Conservation (phyloP, 495 filamentous ascomycete genomes). For the Hypoxylon crocopeplum region DNA sequence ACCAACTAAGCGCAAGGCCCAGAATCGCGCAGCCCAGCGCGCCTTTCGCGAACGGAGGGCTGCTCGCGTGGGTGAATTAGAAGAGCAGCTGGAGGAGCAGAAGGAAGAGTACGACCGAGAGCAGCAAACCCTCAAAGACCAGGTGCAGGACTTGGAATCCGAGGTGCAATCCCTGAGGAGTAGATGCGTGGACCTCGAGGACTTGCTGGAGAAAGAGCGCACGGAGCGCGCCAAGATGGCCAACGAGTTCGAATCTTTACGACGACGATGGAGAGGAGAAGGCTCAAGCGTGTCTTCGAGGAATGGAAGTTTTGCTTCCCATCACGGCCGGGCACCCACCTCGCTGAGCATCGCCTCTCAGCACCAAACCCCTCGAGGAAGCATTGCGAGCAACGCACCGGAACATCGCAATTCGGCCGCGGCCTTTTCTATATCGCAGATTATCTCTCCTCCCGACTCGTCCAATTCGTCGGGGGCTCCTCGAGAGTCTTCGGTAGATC, state of each 20-base stretch:
- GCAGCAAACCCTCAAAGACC: slow-evolving; percentile 54
- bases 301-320: slow-evolving; percentile 32
- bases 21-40: slow-evolving; percentile 91
- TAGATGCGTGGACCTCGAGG: slow-evolving; percentile 51
- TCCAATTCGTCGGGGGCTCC: slow-evolving; percentile 28
- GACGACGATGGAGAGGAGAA: slow-evolving; percentile 30
- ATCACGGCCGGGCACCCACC: slow-evolving; percentile 24
- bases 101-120: slow-evolving; percentile 55
- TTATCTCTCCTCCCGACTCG: slow-evolving; percentile 54
- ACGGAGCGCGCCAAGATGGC: slow-evolving; percentile 31
- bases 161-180: slow-evolving; percentile 54
- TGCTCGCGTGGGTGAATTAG: slow-evolving; percentile 82
- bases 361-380: slow-evolving; percentile 34
- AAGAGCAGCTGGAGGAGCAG: slow-evolving; percentile 77
- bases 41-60: slow-evolving; percentile 89
- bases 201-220: slow-evolving; percentile 51
- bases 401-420: slow-evolving; percentile 42
- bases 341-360: slow-evolving; percentile 24
- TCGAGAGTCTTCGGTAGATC: slow-evolving; percentile 35
- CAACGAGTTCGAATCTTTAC: slow-evolving; percentile 36
- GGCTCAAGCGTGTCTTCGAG: slow-evolving; percentile 31
- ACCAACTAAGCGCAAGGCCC: slow-evolving; percentile 89
- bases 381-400: slow-evolving; percentile 36
- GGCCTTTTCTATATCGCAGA: slow-evolving; percentile 55
- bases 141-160: slow-evolving; percentile 51